A percentile compares a stretch with the other conserved stretches of the same genome.
Conservation (phyloP, 2,329 filamentous ascomycete species). For the Aspergillus viridinutans region DNA sequence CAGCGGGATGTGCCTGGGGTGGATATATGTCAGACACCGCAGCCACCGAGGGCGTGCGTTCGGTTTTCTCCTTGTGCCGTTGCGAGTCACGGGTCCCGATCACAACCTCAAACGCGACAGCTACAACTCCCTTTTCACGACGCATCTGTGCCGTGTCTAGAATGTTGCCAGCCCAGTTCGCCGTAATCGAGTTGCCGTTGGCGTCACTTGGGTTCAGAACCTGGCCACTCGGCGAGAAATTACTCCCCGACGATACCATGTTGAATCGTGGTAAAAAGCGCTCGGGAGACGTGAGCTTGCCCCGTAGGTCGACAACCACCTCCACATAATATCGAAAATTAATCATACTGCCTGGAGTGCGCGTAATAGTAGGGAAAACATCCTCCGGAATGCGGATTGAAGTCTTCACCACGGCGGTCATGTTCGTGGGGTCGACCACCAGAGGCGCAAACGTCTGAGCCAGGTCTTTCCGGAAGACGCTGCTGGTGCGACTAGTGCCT, state of each 20-base stretch:
- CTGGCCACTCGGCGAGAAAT: slow-evolving; percentile 40
- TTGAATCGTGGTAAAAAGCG: slow-evolving; percentile 56
- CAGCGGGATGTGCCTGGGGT: slow-evolving; percentile 9
- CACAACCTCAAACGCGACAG: slow-evolving; percentile 77
- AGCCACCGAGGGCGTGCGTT: slow-evolving; percentile 24
- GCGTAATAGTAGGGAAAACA: slow-evolving; percentile 84
- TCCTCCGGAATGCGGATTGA: slow-evolving; percentile 85
- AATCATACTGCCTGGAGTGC: slow-evolving; percentile 88
- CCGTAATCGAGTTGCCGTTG: slow-evolving; percentile 33
- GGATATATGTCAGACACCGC: slow-evolving; percentile 28
- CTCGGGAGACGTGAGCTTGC: slow-evolving; percentile 74
- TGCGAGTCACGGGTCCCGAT: slow-evolving; percentile 80
- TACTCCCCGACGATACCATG: slow-evolving; percentile 45
- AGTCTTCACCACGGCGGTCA: slow-evolving; percentile 75
- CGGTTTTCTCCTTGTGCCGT: slow-evolving; percentile 44
- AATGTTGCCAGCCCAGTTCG: slow-evolving; percentile 57
- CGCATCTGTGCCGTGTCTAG: slow-evolving; percentile 82
- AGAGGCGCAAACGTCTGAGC: slow-evolving; percentile 84
- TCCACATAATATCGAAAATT: slow-evolving; percentile 93
- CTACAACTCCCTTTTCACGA: slow-evolving; percentile 87
- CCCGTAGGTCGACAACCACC: slow-evolving; percentile 86
- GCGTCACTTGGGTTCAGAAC: slow-evolving; percentile 29
- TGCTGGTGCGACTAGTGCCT: slow-evolving; percentile 78
- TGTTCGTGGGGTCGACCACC: slow-evolving; percentile 75
- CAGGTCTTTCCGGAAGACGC: slow-evolving; percentile 92